Conservation (phyloP, 345 rosid genomes). For the Eucalyptus erythrocorys region DNA sequence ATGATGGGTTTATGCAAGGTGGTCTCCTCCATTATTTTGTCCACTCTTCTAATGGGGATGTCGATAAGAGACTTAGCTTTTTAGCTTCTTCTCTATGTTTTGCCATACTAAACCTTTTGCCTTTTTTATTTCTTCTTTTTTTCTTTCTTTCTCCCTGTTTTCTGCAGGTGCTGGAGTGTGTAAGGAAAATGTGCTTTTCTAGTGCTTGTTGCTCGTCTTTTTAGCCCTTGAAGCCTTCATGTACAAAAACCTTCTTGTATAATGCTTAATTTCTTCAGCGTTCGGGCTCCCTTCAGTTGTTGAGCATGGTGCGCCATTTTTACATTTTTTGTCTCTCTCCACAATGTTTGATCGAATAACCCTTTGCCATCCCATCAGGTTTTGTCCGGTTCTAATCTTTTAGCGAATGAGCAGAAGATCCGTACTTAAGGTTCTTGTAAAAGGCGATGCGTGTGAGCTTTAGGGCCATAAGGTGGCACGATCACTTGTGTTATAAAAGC, state of each 20-base stretch:
- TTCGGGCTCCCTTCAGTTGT: not conserved
- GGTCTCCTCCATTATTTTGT: not conserved
- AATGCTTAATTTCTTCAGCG: not conserved
- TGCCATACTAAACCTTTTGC: too few relatives aligned
- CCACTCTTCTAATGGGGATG: too few relatives aligned
- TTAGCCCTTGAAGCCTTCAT: not conserved
- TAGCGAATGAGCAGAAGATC: not conserved
- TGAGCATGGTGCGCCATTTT: not conserved
- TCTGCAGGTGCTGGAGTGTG: not conserved
- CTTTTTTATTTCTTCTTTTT: too few relatives aligned
- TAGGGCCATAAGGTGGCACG: not conserved
- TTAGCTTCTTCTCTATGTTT: too few relatives aligned
- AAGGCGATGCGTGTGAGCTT: not conserved
- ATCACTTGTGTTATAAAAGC: not conserved
- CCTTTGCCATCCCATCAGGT: not conserved
- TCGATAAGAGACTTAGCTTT: accelerated
- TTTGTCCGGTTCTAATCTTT: not conserved
- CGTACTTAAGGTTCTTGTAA: not conserved
- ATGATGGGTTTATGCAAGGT: too few relatives aligned
- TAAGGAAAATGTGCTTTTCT: not conserved
- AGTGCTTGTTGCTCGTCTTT: accelerated
- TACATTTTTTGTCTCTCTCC: not conserved
- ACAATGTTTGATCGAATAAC: not conserved
- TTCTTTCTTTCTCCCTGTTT: accelerated
- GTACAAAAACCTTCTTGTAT: not conserved